Conservation (phyloP, 768 basidiomycete genomes). For the Tricholoma bakamatsutake region DNA sequence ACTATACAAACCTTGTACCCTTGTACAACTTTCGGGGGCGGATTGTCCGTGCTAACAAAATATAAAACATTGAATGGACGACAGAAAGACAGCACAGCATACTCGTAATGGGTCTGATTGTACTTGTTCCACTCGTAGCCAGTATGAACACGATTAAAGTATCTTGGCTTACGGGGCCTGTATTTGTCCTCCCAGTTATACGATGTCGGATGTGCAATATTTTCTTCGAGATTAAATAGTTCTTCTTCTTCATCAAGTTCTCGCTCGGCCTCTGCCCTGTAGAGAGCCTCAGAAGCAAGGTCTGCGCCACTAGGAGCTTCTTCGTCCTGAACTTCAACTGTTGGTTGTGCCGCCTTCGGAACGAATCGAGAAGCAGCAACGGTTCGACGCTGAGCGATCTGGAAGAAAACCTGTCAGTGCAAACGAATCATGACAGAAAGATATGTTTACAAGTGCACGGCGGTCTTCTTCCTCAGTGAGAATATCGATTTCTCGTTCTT, state of each 20-base stretch:
- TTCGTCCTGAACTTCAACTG: conserved; percentile 49
- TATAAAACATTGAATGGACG: conserved; percentile 13
- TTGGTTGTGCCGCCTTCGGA: conserved; percentile 60
- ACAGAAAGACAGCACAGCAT: conserved; percentile 26
- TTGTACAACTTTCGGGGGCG: conserved; percentile 98
- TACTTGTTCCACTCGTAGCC: conserved; percentile 99
- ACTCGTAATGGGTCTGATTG: conserved; percentile 99
- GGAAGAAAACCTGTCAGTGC: conserved; percentile 5
- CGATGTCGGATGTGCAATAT: conserved; percentile 71
- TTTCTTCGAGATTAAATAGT: conserved; percentile 90
- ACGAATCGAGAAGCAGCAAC: conserved; percentile 88
- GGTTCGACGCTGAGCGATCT: conserved; percentile 76
- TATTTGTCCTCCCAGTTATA: conserved; percentile 99
- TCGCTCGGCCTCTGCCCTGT: conserved; percentile 85
- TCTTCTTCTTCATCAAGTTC: conserved; percentile 97
- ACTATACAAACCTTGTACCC: conserved; percentile 76
- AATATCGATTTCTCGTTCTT: conserved; percentile 80
- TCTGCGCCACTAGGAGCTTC: conserved; percentile 62
- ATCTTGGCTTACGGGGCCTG: conserved; percentile 92
- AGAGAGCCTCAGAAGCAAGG: conserved; percentile 84
- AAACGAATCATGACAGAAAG: neutral
- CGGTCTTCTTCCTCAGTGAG: conserved; percentile 63
- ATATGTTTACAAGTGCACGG: conserved; percentile 52
- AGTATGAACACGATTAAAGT: conserved; percentile 98
- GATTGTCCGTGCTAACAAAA: conserved; percentile 80